Base-by-base conservation (phyloP, 768 basidiomycete genomes). In the Clathrus columnatus region DNA sequence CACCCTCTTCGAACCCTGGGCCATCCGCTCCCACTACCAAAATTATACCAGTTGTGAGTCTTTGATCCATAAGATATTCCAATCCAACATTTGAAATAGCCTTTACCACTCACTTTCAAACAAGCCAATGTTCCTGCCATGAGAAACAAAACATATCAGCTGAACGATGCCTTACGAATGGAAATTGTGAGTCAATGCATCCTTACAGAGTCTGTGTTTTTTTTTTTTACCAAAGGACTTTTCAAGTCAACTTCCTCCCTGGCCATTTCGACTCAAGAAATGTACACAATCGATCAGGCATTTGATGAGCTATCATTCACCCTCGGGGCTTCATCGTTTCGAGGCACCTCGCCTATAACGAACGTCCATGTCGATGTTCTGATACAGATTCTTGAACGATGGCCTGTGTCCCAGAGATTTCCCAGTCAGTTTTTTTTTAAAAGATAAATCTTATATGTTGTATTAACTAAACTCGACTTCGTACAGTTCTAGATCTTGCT, bases 91-190 rank as follows among this genome's bases (percentile, higher is more conserved):
- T 81, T 82, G 64, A 54, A 18, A 14, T 61, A 91, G 88, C 72
- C 75, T 43, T 80, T 76, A 36, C 73, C 77, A 43, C 77, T 91
- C 18, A 73, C 77, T n/a, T 95, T 97, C 74, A 90, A 87, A 60
- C 88, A 91, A 73, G 89, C 83, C 2, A 83, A 82, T 66, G 77
- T 94, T 24, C 63, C 74, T 20, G 88, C 88, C 17, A 89, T 94
- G 82, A 83, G 81, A 63, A 75, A 75, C 20, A 94, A 94, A 68
- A 63, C 91, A 18, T 75, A 77, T 58, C 84, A 92, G 65, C 83
- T 92, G 49, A 78, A 91, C 61, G 81, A 85, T 44, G 76, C 69
- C 18, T 69, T 92, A 32, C 76, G 74, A 53, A 71, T 79, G 58
- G 85, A 87, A 65, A 84, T 82, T 51, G 89, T 92, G 63, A 61